phyloP scores from a whole-genome alignment of 345 rosid species.

The Microthlaspi erraticum region DNA sequence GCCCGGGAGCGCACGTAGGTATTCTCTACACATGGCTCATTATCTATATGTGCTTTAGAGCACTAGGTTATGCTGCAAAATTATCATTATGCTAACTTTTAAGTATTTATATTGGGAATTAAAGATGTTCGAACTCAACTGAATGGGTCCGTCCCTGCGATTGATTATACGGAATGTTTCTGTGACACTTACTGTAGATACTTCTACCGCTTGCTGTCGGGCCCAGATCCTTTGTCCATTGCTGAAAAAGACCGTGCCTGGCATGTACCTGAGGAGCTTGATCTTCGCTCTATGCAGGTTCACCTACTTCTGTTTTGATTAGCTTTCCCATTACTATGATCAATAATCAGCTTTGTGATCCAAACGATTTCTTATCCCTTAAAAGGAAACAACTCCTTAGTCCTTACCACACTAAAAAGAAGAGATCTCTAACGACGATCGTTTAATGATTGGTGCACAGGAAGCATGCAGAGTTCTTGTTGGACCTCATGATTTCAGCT shows the following conservation, averaged over 20 bases:
- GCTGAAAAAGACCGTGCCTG: constrained; percentile 82
- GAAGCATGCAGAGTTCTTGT: constrained; percentile 90
- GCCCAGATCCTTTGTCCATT: constrained; percentile 72
- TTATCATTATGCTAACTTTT: neutral
- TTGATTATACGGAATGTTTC: constrained; percentile 17
- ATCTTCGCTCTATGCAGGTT: constrained; percentile 89
- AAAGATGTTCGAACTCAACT: neutral
- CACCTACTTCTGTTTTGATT: constrained; percentile 19
- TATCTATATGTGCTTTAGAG: constrained; percentile 14
- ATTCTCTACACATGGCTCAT: constrained; percentile 44
- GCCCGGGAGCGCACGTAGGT: constrained; percentile 95
- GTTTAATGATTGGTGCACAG: constrained; percentile 51
- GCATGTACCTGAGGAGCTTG: constrained; percentile 77
- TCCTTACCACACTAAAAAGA: neutral
- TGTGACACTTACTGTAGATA: constrained; percentile 54
- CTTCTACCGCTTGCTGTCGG: constrained; percentile 80
- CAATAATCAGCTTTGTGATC: constrained; percentile 18
- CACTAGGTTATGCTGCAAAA: constrained; percentile 11
- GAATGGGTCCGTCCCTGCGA: neutral
- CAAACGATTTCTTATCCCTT: neutral
- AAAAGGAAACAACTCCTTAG: neutral
- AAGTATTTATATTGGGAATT: neutral
- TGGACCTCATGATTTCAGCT: constrained; percentile 92
- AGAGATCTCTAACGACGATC: neutral
- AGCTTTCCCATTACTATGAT: constrained; percentile 17